phyloP scores from a whole-genome alignment of 169 alveolate species.

The Cryptosporidium xiaoi region DNA sequence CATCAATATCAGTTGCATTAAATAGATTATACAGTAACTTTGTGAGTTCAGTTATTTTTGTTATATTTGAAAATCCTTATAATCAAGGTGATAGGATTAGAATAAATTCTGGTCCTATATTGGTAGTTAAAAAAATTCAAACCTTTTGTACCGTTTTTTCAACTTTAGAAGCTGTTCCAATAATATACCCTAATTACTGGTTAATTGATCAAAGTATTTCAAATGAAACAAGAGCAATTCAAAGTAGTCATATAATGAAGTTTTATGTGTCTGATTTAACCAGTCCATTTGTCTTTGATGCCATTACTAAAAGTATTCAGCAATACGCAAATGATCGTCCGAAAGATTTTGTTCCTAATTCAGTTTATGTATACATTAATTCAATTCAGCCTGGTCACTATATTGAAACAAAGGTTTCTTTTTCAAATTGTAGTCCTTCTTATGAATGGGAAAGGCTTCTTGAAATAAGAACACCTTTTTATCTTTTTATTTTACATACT shows the following conservation, averaged over 20 bases:
- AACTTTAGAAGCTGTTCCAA: conserved; percentile 83
- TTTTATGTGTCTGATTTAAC: conserved; percentile 84
- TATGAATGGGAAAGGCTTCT: conserved; percentile 69
- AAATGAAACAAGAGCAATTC: conserved; percentile 85
- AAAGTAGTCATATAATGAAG: conserved; percentile 81
- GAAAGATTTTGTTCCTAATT: conserved; percentile 84
- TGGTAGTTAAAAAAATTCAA: conserved; percentile 83
- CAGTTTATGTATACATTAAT: conserved; percentile 78
- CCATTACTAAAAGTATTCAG: conserved; percentile 79
- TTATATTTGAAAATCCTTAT: conserved; percentile 88
- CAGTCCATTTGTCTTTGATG: conserved; percentile 85
- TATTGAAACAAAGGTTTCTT: conserved; percentile 62
- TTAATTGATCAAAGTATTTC: conserved; percentile 84
- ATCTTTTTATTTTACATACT: conserved; percentile 53
- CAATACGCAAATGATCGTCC: conserved; percentile 84
- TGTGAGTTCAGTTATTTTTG: conserved; percentile 87
- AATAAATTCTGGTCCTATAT: conserved; percentile 85
- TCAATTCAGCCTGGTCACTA: conserved; percentile 86
- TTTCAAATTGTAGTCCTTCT: conserved; percentile 58
- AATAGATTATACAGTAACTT: conserved; percentile 87
- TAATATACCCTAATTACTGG: conserved; percentile 85
- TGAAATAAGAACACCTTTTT: conserved; percentile 68
- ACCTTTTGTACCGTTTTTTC: conserved; percentile 88
- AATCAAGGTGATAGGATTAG: conserved; percentile 88
- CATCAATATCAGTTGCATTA: conserved; percentile 87